A percentile compares a stretch with the other conserved stretches of the same genome.
Conservation (phyloP, 805 yeast genomes). For the Diddensiella caesifluorescens region DNA sequence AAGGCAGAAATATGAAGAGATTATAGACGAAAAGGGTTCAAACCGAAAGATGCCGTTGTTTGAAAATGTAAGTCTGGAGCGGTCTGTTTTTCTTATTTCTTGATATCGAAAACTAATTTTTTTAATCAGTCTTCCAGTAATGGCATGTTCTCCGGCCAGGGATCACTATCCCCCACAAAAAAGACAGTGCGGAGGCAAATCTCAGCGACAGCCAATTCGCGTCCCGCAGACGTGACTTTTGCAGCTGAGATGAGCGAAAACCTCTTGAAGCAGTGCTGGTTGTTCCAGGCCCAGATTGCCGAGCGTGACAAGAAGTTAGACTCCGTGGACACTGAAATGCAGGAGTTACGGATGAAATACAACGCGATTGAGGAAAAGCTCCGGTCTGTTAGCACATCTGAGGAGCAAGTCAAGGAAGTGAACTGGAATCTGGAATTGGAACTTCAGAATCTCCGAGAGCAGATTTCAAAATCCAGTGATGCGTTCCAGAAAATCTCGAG, state of each 20-base stretch:
- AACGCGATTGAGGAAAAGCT: conserved; percentile 21
- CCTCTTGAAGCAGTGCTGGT: conserved; percentile 31
- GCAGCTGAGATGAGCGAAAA: conserved; percentile 31
- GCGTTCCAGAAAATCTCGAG: conserved; percentile 23
- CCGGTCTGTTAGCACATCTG: conserved; percentile 21
- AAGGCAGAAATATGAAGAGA: conserved; percentile 4
- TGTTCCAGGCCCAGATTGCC: conserved; percentile 23
- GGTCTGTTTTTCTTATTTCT: background rate
- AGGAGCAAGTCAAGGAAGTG: conserved; percentile 30
- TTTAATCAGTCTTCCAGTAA: conserved; percentile 1
- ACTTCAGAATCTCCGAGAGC: conserved; percentile 28
- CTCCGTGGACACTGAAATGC: conserved; percentile 11
- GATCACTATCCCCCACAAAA: conserved; percentile 12
- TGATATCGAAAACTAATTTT: background rate
- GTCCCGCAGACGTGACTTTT: conserved; percentile 27
- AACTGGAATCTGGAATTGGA: conserved; percentile 36
- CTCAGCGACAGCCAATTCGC: conserved; percentile 4
- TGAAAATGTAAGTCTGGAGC: conserved; percentile 3
- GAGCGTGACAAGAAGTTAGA: conserved; percentile 17
- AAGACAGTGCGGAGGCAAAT: conserved; percentile 5
- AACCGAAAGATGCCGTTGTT: conserved; percentile 1
- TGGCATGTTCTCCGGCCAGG: conserved; percentile 5
- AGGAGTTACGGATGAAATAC: conserved; percentile 19
- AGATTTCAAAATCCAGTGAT: conserved; percentile 23
- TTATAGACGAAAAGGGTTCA: background rate